Evolutionary conservation across 129 eudicot species (phyloP), one percentile per base, ranked within the genome.

Genomic region (Tagetes erecta): DNA sequence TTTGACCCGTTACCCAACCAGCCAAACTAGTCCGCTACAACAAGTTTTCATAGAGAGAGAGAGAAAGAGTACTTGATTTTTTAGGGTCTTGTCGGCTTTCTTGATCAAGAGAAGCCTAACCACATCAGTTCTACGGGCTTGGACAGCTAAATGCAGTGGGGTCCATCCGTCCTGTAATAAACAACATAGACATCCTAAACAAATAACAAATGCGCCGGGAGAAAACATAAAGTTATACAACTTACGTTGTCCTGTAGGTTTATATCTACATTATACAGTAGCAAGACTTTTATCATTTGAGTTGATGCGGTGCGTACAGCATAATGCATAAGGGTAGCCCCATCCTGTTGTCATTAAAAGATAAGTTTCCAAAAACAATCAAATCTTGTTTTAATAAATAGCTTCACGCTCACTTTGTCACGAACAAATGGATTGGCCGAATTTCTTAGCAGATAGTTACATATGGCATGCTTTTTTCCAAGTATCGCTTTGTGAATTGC

Each of bases 291-390:
- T 73, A 95, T 95, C 90, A 89, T 87, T 78, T 83, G 91, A 80
- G 80, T 83, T 68, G 99, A 91, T 44, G 97, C 90, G 0, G 92
- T 73, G 13, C 77, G 85, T 31, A 95, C 99, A 68, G 99, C 99
- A 79, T 87, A 95, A 81, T 95, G 99, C 94, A 95, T 83, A 56
- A 95, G 91, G 37, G 97, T 95, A 64, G 97, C 99, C 44, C 99
- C 97, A 8, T 87, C 96, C 99, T 94, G 86, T 78, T 44, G 37
- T 66, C 80, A 71, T 14, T 27, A 55, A 1, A 47, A 58, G 1
- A 69, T 34, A 58, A n/a, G 7, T 1, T 9, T 30, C 7, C 52
- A 58, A 30, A 47, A 30, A 9, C 63, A 30, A 4, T 64, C 51
- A 44, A 56, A 45, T n/a, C 40, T 13, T 40, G 50, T 35, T 12